Base-by-base conservation (phyloP, 257 asterid genomes). In the Nicotiana paniculata region DNA sequence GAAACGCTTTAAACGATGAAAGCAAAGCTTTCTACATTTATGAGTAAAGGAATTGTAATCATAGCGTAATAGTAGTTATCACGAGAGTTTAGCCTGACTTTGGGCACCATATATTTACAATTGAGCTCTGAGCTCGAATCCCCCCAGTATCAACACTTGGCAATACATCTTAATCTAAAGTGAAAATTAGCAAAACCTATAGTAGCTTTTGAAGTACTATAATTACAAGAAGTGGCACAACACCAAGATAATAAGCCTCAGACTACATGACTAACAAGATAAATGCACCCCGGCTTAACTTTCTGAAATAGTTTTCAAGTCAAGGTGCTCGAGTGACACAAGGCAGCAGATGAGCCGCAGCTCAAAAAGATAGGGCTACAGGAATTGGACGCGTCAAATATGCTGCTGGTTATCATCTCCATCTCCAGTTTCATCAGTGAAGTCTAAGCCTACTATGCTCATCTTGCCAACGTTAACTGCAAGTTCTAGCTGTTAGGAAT, bases 391-490 rank as follows among this genome's bases (percentile, higher is more conserved):
- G 76, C 26, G 33, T 82, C 83, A 67, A 8, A 9, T 24, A 13
- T 83, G 85, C 84, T 79, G 76, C 85, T 81, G 85, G 46, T 75
- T 15, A 51, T 17, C 65, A 12, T 33, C 54, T 86, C 84, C 89
- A 57, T 81, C 65, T 62, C 90, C 93, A 66, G 89, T 69, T 65
- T 90, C 97, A 24, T 88, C 83, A 51, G 86, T 90, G 32, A 92
- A 94, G 63, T 92, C 92, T 86, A 94, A 77, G 57, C 96, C 99
- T 35, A 77, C 83, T 6, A 96, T 92, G 46, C 85, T 91, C 98
- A 96, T 96, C 86, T 43, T 91, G 80, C 99, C 99, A 18, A 94
- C 77, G 86, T 96, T 96, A 85, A 96, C 98, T 96, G 93, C 90
- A 90, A 63, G 76, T 61, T 21, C 61, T 53, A 57, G 53, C 12